Base-by-base conservation (phyloP, 2,329 filamentous ascomycete species). In the Aspergillus tubingensis region DNA sequence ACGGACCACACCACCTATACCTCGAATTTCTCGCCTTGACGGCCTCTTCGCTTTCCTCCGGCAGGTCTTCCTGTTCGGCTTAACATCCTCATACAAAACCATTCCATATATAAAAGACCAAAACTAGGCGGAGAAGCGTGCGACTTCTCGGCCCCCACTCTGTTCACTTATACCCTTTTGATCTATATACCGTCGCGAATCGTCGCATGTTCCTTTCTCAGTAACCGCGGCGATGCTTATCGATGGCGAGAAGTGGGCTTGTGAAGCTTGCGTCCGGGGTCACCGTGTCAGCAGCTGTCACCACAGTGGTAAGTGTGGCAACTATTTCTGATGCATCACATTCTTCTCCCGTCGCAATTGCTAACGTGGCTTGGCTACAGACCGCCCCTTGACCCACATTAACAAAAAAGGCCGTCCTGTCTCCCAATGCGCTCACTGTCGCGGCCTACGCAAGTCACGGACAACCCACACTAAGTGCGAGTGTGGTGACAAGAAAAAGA, bases 221-320 rank as follows among this genome's bases (percentile, higher is more conserved):
- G 72, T 73, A 72, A 73, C 70, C 71, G 68, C 68, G 70, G 69
- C 67, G 68, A 93, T 93, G 91, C 84, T 93, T 77, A 91, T 93
- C 78, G 88, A 96, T 84, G 94, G 94, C 79, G 92, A 96, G 83
- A 98, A 98, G 84, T 98, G 87, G 83, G 94, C 94, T 80, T 98
- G 94, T 84, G 91, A 96, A 82, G 93, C 93, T 81, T 99, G 95
- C 82, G 92, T 99, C 77, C 91, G 95, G 80, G 95, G 95, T 75
- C 95, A 99, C 83, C 91, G 95, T 76, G 95, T 99, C 76, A 98
- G 93, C 89, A 96, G 95, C 77, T 99, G 95, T 84, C 92, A 94
- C 78, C 95, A 99, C 80, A 86, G 87, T 77, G 92, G 93, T 96
- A 87, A 83, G 91, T 85, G 65, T 70, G 44, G 72, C 59, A 43